Evolutionary conservation across 805 yeast genomes (phyloP), one percentile per base, ranked within the genome.

Genomic region (Metschnikowia amazonensis): DNA sequence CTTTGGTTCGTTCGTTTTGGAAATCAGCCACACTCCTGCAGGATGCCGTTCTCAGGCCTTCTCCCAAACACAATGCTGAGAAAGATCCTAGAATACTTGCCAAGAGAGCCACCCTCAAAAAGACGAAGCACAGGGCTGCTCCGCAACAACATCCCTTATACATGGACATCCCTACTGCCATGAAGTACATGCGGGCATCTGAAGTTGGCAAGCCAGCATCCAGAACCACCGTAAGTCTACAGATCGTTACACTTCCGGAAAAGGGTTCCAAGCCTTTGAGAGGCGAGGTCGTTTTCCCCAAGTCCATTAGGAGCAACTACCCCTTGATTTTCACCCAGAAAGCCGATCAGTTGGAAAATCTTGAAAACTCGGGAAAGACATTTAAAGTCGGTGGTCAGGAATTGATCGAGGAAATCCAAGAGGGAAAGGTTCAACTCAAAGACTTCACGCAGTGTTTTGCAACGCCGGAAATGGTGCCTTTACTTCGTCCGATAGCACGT

Each of bases 181-280:
- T 89, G 63, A 76, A 86, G 56, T 89, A 82, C 59, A 62, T 92
- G 46, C 75, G 97, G 51, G 96, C 98, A 0, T 80, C 89, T 4
- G 97, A 89, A 64, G 95, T 89, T 4, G 98, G 99, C 4, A 80
- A 86, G 59, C 80, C 92, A 2, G 69, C 75, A 4, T 67, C 76
- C n/a, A 81, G 82, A 55, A 81, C 92, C 18, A 83, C 90, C 20
- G 72, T 92, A 33, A 52, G 65, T 24, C 72, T 86, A 14, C 65
- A 86, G 44, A 79, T 84, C 43, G 75, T 87, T 14, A 70, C 79
- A 14, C 72, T 89, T 25, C 80, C 84, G 17, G 92, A 84, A 48
- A 81, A 79, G 60, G 96, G 97, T 54, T 82, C 86, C 18, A 80
- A 82, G 29, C 86, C 88, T 21, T 65, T 90, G 43, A 69, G 72